Evolutionary conservation across 345 rosid genomes (phyloP).

Genomic region (Xanthoceras sorbifolium): DNA sequence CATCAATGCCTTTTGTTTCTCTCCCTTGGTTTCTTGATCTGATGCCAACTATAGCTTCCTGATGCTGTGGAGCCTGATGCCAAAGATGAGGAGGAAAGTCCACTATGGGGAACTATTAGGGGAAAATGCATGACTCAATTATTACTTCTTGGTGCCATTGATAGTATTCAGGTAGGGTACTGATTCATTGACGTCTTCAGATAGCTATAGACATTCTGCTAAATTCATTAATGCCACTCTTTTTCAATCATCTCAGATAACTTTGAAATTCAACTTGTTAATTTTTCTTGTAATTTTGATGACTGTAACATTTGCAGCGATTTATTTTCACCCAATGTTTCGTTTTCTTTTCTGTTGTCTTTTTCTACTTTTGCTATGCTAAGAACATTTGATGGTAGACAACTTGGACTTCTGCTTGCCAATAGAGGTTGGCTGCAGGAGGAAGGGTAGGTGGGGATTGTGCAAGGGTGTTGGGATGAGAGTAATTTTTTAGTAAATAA

Average conservation of each 20-base stretch:
- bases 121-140: conserved; percentile 92
- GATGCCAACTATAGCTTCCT: conserved; percentile 47
- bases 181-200: neutral
- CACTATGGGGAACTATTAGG: conserved; percentile 68
- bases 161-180: conserved; percentile 74
- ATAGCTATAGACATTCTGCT: neutral
- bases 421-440: neutral
- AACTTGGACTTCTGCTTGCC: neutral
- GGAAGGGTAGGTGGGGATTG: neutral
- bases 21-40: conserved; percentile 16
- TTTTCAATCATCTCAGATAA: neutral
- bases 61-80: conserved; percentile 52
- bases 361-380: neutral
- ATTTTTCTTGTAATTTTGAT: neutral
- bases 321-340: neutral
- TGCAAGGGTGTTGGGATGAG: neutral
- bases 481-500: conserved; percentile 2
- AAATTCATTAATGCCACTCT: neutral
- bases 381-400: neutral
- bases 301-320: neutral
- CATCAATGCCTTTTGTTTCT: neutral
- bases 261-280: neutral
- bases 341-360: neutral
- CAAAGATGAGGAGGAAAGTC: conserved; percentile 78
- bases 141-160: conserved; percentile 79